These are phyloP conservation scores for Chaetoceros tenuissimus DNA, from an alignment of 108 stramenopile species.

Conservation along the genomic window DNA sequence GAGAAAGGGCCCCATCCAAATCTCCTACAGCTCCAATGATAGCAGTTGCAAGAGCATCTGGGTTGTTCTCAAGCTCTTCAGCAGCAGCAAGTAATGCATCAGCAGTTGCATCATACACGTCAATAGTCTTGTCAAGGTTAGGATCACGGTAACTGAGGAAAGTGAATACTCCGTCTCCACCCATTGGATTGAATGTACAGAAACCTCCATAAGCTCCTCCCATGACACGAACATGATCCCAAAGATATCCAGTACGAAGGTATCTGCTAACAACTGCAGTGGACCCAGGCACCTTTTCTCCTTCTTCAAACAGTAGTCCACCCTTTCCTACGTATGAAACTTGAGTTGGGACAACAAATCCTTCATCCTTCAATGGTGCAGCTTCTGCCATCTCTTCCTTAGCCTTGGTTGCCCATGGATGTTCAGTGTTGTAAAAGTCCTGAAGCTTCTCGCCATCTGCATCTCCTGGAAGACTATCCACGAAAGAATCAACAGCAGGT, in stretches of 20 bases:
- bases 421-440: constrained; percentile 57
- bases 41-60: constrained; percentile 71
- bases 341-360: constrained; percentile 92
- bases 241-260: constrained; percentile 86
- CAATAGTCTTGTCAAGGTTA: constrained; percentile 86
- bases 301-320: constrained; percentile 74
- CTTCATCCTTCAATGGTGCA: constrained; percentile 73
- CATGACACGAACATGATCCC: constrained; percentile 94
- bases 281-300: constrained; percentile 74
- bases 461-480: constrained; percentile 62
- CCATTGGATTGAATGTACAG: constrained; percentile 78
- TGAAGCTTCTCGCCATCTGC: constrained; percentile 48
- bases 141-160: constrained; percentile 95
- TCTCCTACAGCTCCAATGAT: constrained; percentile 92
- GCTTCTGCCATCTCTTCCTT: constrained; percentile 64
- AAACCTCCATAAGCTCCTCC: constrained; percentile 98
- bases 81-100: constrained; percentile 67
- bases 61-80: constrained; percentile 68
- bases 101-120: constrained; percentile 90
- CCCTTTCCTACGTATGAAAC: constrained; percentile 92
- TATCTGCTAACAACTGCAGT: constrained; percentile 68
- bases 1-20: constrained; percentile 85
- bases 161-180: constrained; percentile 66
- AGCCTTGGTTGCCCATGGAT: constrained; percentile 73
- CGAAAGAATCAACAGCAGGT: constrained; percentile 57